phyloP scores from a whole-genome alignment of 2,329 filamentous ascomycete species.

The Claviceps sp. region DNA sequence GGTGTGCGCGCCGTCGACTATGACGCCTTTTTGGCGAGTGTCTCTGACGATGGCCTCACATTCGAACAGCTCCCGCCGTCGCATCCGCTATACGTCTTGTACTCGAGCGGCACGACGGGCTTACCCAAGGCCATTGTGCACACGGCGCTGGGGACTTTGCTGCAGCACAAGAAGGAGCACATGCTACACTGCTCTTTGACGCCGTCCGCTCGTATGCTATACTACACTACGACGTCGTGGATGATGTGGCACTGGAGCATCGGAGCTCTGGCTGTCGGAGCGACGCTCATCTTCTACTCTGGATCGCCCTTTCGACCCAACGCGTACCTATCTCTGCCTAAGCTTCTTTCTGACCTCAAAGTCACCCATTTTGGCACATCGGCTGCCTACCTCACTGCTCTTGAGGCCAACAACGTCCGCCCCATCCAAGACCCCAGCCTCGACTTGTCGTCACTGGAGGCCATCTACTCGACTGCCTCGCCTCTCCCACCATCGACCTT shows the following conservation, averaged over 20 bases:
- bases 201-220: slow-evolving; percentile 63
- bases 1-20: slow-evolving; percentile 32
- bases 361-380: slow-evolving; percentile 94
- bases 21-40: slow-evolving; percentile 27
- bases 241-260: slow-evolving; percentile 99
- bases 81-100: slow-evolving; percentile 87
- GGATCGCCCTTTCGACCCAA: slow-evolving; percentile 78
- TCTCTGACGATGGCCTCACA: slow-evolving; percentile 31
- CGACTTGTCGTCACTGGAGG: slow-evolving; percentile 53
- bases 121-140: slow-evolving; percentile 91
- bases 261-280: slow-evolving; percentile 68
- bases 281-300: slow-evolving; percentile 78
- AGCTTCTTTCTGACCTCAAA: slow-evolving; percentile 62
- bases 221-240: slow-evolving; percentile 92
- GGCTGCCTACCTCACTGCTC: slow-evolving; percentile 80
- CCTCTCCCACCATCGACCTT: slow-evolving; percentile 90
- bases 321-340: slow-evolving; percentile 69
- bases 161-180: slow-evolving; percentile 97
- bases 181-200: slow-evolving; percentile 72
- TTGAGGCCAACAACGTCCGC: slow-evolving; percentile 62
- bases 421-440: slow-evolving; percentile 41
- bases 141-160: slow-evolving; percentile 73
- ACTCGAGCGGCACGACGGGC: slow-evolving; percentile 80
- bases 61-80: slow-evolving; percentile 75
- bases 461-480: slow-evolving; percentile 89